Evolutionary conservation across 148 eudicot species (phyloP), one percentile per base, ranked within the genome.

Genomic region (Camellia japonica): DNA sequence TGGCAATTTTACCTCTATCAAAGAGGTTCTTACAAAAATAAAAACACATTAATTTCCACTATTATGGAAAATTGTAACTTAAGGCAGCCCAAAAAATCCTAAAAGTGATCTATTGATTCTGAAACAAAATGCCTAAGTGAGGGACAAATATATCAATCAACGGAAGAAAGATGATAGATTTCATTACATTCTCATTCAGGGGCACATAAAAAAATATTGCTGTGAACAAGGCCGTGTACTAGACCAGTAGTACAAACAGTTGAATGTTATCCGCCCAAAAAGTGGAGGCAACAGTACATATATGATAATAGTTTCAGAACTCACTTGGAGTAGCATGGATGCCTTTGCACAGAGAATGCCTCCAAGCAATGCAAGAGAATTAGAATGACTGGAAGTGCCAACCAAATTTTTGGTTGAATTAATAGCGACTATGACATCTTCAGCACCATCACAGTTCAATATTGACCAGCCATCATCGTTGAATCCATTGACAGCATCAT

Each of bases 291-390:
- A 73, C 43, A 30, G 66, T 43, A 47, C 23, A 46, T 8, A 44
- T 64, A 64, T 12, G 51, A 68, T 54, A 46, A 55, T 16, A 73
- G 42, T 66, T 72, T 58, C 42, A 73, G 59, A 64, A 80, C 85
- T 84, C 77, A 89, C 99, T 90, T 95, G 96, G 62, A 95, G 94
- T 44, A 95, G 89, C 99, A 95, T 95, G 38, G 99, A 95, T 75
- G 99, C 97, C 85, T 93, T 95, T 60, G 97, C 99, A 93, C 99
- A 95, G 23, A 95, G 91, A 79, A 95, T 83, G 52, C 99, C 99
- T 71, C 97, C 97, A 55, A 90, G 74, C 66, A 89, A 47, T 5
- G 94, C 78, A 69, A 92, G 82, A 15, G 91, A 77, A 81, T 68
- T 90, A 67, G 90, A 85, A 71, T 82, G 80, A 78, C 79, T 79